These are phyloP conservation scores for Globisporangium irregulare DNA, from an alignment of 352 stramenopile species.

Conservation along the genomic window DNA sequence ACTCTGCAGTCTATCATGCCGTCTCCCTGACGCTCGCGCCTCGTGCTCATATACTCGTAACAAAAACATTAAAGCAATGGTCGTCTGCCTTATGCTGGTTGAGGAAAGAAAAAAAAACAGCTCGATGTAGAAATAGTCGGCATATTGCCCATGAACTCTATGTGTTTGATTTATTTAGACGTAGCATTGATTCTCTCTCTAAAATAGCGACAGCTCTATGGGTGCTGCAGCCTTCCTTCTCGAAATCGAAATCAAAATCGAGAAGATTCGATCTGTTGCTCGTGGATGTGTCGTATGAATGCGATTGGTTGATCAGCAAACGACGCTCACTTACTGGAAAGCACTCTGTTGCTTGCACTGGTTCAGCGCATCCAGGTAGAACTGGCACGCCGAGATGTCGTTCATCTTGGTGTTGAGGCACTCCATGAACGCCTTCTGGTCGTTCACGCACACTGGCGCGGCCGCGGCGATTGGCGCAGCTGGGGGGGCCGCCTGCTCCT, in stretches of 20 bases:
- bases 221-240: background rate
- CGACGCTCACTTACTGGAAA: constrained; percentile 34
- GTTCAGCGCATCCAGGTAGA: constrained; percentile 82
- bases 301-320: background rate
- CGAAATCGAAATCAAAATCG: background rate
- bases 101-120: background rate
- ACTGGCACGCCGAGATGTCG: constrained; percentile 81
- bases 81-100: background rate
- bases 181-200: background rate
- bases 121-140: background rate
- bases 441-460: constrained; percentile 40
- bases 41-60: background rate
- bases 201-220: background rate
- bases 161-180: constrained; percentile 1
- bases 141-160: constrained; percentile 9
- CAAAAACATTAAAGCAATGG: background rate
- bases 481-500: constrained; percentile 25
- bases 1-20: background rate
- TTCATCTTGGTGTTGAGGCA: constrained; percentile 75
- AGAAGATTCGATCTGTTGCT: background rate
- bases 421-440: constrained; percentile 80
- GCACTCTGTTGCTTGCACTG: constrained; percentile 77
- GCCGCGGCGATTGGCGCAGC: constrained; percentile 17
- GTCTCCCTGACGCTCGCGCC: background rate
- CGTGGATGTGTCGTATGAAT: background rate